A percentile compares a stretch with the other conserved stretches of the same genome.
Conservation (phyloP, 108 stramenopile genomes). For the Conticribra guillardii region DNA sequence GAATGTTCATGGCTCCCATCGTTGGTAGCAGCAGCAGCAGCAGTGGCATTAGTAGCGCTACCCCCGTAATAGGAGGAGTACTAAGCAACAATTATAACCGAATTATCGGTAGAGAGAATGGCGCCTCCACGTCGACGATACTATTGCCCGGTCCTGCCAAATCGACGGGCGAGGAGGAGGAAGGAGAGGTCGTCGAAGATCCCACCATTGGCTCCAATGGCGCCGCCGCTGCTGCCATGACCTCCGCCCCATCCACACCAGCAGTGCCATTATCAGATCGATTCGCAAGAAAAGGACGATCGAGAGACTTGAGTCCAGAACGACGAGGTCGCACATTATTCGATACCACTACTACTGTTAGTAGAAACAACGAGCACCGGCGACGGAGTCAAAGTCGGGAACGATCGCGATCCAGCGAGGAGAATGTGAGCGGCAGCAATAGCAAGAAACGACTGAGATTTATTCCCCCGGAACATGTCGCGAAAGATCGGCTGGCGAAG, state of each 20-base stretch:
- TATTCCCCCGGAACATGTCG: not conserved
- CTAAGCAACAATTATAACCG: not conserved
- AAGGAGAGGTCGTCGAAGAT: not conserved
- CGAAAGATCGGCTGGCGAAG: not conserved
- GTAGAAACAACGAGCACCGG: not conserved
- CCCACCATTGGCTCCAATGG: no score
- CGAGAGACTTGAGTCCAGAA: no score
- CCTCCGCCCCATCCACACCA: not conserved
- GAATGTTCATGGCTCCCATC: not conserved
- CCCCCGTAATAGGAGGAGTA: not conserved
- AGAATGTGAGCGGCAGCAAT: not conserved
- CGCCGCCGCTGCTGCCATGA: not conserved
- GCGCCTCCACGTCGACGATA: no score
- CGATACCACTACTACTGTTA: no score
- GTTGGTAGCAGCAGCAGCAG: no score
- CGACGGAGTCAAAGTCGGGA: not conserved
- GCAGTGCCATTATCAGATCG: not conserved
- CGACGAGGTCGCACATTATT: no score
- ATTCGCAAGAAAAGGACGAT: no score
- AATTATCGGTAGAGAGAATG: no score
- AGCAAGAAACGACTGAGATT: not conserved
- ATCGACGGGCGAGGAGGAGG: not conserved
- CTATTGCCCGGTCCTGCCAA: not conserved
- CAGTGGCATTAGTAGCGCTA: no score
- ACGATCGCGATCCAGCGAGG: not conserved